Conservation (phyloP, 139 green algal species). For the Trebouxia sp. region DNA sequence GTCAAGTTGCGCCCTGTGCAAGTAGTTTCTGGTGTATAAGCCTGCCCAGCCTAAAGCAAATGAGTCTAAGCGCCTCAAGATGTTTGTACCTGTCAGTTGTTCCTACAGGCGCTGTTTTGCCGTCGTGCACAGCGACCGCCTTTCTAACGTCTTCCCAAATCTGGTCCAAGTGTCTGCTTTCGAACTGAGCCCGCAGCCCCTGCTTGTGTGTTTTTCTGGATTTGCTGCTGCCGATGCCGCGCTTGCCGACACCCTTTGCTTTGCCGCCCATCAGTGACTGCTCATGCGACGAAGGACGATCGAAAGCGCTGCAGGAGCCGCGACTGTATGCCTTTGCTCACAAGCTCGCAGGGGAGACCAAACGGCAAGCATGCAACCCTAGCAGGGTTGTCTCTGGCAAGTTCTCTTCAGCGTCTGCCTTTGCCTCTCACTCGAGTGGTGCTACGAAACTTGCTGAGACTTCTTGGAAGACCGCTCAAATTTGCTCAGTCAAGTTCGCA, state of each 20-base stretch:
- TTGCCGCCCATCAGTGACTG: slow-evolving; percentile 10
- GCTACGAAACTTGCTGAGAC: too few species aligned
- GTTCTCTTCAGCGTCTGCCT: too few species aligned
- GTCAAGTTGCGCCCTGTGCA: slow-evolving; percentile 68
- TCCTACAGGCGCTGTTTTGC: slow-evolving; percentile 65
- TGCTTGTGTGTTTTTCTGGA: slow-evolving; percentile 26
- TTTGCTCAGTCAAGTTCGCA: too few species aligned
- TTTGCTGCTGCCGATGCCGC: slow-evolving; percentile 8
- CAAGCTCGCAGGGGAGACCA: not conserved
- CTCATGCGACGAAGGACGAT: not conserved
- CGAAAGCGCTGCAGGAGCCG: not conserved
- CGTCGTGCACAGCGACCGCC: slow-evolving; percentile 57
- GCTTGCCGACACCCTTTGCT: slow-evolving; percentile 16
- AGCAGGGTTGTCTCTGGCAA: too few species aligned
- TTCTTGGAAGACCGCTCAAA: too few species aligned
- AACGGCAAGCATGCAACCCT: too few species aligned
- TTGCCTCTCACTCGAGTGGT: too few species aligned
- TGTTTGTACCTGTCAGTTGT: slow-evolving; percentile 69
- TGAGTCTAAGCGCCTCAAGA: too few species aligned
- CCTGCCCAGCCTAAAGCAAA: too few species aligned
- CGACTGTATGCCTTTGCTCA: too few species aligned
- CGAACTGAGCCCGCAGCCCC: not conserved
- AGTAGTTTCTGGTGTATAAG: not conserved
- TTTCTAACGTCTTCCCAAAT: slow-evolving; percentile 83
- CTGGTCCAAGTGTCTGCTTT: slow-evolving; percentile 47